Evolutionary conservation across 257 asterid species (phyloP).

Genomic region (Salvia splendens): DNA sequence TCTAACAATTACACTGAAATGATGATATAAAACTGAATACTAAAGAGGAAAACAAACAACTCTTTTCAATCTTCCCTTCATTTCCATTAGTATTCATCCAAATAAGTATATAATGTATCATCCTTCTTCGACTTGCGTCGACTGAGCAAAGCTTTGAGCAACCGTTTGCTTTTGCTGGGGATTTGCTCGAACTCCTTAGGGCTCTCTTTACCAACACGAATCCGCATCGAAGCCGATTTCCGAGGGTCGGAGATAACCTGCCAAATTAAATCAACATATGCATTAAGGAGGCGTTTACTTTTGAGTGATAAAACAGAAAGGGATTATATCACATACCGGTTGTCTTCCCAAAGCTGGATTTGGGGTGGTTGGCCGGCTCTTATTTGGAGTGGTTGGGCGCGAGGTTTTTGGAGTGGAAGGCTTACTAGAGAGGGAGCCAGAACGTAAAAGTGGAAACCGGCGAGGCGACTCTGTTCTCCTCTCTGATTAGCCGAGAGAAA

Average conservation of each 20-base stretch:
- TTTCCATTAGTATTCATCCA: slow-evolving; percentile 73
- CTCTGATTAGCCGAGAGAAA: slow-evolving; percentile 45
- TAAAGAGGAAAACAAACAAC: slow-evolving; percentile 31
- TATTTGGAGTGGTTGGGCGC: slow-evolving; percentile 64
- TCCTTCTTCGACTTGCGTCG: slow-evolving; percentile 93
- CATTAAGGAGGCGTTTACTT: slow-evolving; percentile 9
- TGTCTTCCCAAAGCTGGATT: slow-evolving; percentile 63
- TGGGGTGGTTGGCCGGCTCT: slow-evolving; percentile 74
- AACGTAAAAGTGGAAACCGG: slow-evolving; percentile 79
- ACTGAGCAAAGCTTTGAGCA: slow-evolving; percentile 83
- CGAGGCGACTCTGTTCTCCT: slow-evolving; percentile 76
- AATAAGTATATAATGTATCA: slow-evolving; percentile 71
- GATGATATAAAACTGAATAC: slow-evolving; percentile 30
- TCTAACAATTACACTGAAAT: slow-evolving; percentile 41
- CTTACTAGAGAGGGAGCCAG: slow-evolving; percentile 67
- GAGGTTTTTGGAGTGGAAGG: slow-evolving; percentile 73
- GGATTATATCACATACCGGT: slow-evolving; percentile 37
- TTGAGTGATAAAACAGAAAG: neutral
- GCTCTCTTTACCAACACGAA: slow-evolving; percentile 60
- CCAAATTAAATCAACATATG: slow-evolving; percentile 19
- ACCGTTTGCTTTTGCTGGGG: slow-evolving; percentile 85
- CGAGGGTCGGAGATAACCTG: slow-evolving; percentile 73
- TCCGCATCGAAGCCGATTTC: slow-evolving; percentile 82
- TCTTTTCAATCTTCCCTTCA: slow-evolving; percentile 21
- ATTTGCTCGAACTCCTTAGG: slow-evolving; percentile 55